Evolutionary conservation across 2,329 filamentous ascomycete species (phyloP), one percentile per base, ranked within the genome.

Genomic region (Fusarium robinianum): DNA sequence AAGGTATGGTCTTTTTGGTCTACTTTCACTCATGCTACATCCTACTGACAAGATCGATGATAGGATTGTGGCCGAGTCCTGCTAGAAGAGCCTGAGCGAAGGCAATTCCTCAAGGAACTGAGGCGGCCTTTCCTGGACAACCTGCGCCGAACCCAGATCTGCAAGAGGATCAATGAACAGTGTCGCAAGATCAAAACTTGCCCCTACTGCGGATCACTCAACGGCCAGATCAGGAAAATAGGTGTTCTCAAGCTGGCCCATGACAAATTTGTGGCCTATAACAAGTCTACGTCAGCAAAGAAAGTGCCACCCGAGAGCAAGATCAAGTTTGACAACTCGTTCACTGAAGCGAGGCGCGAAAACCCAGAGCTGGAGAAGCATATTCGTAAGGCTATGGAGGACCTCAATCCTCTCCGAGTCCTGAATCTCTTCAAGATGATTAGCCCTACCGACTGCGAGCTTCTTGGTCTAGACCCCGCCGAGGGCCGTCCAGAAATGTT

Each of bases 401-500:
- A 99, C 65, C 73, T 99, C 61, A 95, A 96, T 58, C 91, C 94
- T 1, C 75, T 97, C 16, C 79, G 88, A 46, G 89, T 95, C 1
- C 72, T 97, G 42, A 95, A 95, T 58, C 79, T 99, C 21, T 96
- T 99, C 74, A 91, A 90, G 67, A 84, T 87, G 63, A 90, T 99
- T 42, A 85, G 83, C 9, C 81, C 87, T 3, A 81, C 82, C 6
- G 94, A 99, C 66, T 96, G 92, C 65, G 91, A 97, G 67, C 77
- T 99, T 15, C 76, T 99, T 2, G 92, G 92, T 5, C 81, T 99
- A 60, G 85, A 96, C 61, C 88, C 91, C 2, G 78, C 81, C 10
- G 90, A 96, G 59, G 90, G 90, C 8, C 81, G 91, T 12, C 94
- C 94, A 0, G 94, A 99, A 66, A 95, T 95, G 84, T 95, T 97